Evolutionary conservation across 495 filamentous ascomycete species (phyloP), one percentile per base, ranked within the genome.

Genomic region (Pyrenula massariospora): DNA sequence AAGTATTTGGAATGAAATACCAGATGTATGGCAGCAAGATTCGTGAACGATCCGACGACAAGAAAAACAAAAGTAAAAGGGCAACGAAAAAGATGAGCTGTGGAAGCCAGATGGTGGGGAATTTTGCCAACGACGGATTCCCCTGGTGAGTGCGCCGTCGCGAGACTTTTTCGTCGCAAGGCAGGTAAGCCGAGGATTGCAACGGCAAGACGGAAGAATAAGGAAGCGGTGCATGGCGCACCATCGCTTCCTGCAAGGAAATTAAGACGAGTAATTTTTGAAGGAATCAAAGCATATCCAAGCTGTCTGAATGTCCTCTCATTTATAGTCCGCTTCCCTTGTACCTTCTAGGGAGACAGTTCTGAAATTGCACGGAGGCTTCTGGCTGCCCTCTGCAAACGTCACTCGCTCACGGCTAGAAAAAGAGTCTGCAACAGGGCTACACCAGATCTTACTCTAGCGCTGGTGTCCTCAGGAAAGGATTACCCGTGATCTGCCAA

Each of bases 401-500:
- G 25, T 53, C 36, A 36, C 19, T 54, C 58, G 57, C 62, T 54
- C 70, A 62, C 22, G 55, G 53, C 56, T 50, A 22, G 31, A 53
- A 52, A 48, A 47, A 48, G 36, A 59, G 60, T 55, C 55, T 51
- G 24, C 12, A 59, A 11, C n/a, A 31, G 22, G 25, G 22, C 12
- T 22, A 52, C 20, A 22, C 47, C 54, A 50, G 57, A 48, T 57
- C 54, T 61, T 59, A 54, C 58, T 25, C 15, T 31, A 5, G n/a
- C 56, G 22, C 47, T 42, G 24, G 52, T 12, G 48, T 51, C 24
- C 25, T 21, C 52, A 54, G 55, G 56, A 59, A 20, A 47, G 53
- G 24, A 58, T 62, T 70, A 73, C 71, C 71, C 69, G 72, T 75
- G 72, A 75, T 75, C 72, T 62, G 52, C 59, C 70, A 75, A 68